phyloP scores from a whole-genome alignment of 257 asterid species.

The Gynochthodes officinalis region DNA sequence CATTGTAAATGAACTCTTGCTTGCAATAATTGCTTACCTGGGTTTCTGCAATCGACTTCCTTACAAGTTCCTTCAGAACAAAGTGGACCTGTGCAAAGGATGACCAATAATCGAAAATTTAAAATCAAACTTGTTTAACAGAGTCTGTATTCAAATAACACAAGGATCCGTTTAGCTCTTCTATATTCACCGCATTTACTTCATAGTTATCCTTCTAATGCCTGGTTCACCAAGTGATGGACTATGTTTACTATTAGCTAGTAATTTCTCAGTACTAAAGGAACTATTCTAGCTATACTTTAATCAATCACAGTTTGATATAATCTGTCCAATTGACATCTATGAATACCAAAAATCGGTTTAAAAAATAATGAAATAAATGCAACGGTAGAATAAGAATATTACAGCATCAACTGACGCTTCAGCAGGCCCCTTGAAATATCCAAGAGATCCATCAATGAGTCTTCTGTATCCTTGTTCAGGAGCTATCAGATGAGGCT shows the following conservation, averaged over 20 bases:
- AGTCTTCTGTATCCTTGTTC: constrained; percentile 98
- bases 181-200: background rate
- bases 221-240: background rate
- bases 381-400: constrained; percentile 15
- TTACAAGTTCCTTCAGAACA: constrained; percentile 85
- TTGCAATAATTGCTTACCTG: constrained; percentile 41
- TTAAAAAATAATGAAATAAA: background rate
- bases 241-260: too few species aligned
- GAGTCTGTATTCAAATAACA: background rate
- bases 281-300: too few species aligned
- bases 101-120: background rate
- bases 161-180: background rate
- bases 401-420: constrained; percentile 97
- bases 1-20: background rate
- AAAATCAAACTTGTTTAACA: background rate
- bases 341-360: background rate
- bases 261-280: background rate
- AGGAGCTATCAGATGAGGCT: constrained; percentile 96
- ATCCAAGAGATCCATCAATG: constrained; percentile 94
- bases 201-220: background rate
- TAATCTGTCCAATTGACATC: background rate
- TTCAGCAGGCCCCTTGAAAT: constrained; percentile 92
- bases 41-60: constrained; percentile 81
- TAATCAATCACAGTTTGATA: background rate
- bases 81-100: constrained; percentile 65